These are phyloP conservation scores for Phytophthora citricola DNA, from an alignment of 352 stramenopile genomes.

Conservation along the genomic window DNA sequence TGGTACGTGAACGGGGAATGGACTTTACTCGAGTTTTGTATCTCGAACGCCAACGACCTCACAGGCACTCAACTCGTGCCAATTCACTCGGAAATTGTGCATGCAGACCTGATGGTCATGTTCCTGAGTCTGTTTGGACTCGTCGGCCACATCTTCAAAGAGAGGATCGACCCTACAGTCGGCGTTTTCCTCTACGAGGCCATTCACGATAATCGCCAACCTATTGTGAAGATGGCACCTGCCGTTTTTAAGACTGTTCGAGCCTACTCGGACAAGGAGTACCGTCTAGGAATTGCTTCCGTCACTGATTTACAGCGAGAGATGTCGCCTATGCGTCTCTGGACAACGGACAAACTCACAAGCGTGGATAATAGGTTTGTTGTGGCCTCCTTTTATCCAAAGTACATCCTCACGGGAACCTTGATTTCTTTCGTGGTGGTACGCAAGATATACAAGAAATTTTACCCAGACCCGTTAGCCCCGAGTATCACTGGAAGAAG, in stretches of 20 bases:
- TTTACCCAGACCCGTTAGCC: slow-evolving; percentile 35
- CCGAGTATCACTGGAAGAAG: slow-evolving; percentile 33
- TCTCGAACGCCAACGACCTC: slow-evolving; percentile 40
- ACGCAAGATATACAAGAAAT: slow-evolving; percentile 35
- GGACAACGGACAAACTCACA: slow-evolving; percentile 36
- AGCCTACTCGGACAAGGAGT: slow-evolving; percentile 30
- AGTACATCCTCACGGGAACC: slow-evolving; percentile 35
- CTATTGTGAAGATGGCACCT: slow-evolving; percentile 31
- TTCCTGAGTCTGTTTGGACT: slow-evolving; percentile 38
- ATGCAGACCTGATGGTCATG: slow-evolving; percentile 52
- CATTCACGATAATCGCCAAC: slow-evolving; percentile 35
- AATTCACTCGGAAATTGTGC: slow-evolving; percentile 41
- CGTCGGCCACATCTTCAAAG: slow-evolving; percentile 33
- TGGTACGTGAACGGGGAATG: slow-evolving; percentile 56
- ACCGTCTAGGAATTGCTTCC: slow-evolving; percentile 33
- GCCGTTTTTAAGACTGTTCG: slow-evolving; percentile 15
- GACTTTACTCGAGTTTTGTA: slow-evolving; percentile 52
- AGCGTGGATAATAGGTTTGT: slow-evolving; percentile 33
- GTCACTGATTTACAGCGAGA: slow-evolving; percentile 28
- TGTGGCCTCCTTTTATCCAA: slow-evolving; percentile 33
- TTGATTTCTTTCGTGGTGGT: slow-evolving; percentile 30
- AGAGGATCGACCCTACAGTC: slow-evolving; percentile 34
- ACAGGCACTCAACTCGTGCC: slow-evolving; percentile 28
- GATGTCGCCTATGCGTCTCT: slow-evolving; percentile 42
- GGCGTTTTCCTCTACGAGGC: slow-evolving; percentile 33